Evolutionary conservation across 257 asterid species (phyloP).

Genomic region (Solanum megistacrolobum): DNA sequence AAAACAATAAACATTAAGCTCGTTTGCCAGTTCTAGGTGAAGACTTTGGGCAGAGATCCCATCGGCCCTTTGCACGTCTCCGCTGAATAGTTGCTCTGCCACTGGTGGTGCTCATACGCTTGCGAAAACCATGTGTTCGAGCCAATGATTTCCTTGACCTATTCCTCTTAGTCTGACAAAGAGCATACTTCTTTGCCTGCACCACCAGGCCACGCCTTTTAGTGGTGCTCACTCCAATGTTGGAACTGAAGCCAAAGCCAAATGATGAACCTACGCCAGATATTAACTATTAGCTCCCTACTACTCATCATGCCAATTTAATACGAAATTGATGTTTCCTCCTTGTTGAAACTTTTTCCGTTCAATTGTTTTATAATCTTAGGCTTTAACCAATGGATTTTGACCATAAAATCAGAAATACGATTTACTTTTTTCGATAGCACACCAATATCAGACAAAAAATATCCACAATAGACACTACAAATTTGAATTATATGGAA

Average conservation of each 20-base stretch:
- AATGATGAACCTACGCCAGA: conserved; percentile 13
- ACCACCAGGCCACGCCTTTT: conserved; percentile 57
- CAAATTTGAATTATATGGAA: background rate
- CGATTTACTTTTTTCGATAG: background rate
- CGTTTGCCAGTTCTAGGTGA: conserved; percentile 75
- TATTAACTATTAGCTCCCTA: background rate
- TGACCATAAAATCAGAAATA: background rate
- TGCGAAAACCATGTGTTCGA: conserved; percentile 87
- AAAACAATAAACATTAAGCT: conserved; percentile 14
- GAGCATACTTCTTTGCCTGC: conserved; percentile 44
- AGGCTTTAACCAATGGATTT: background rate
- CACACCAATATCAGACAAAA: conserved; percentile 5
- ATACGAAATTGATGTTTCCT: too few species aligned
- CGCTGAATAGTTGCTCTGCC: conserved; percentile 70
- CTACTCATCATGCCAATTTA: background rate
- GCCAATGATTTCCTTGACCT: conserved; percentile 90
- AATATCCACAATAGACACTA: background rate
- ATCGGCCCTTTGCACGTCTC: conserved; percentile 83
- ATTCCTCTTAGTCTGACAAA: conserved; percentile 89
- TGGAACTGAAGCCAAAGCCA: conserved; percentile 30
- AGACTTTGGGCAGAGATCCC: conserved; percentile 76
- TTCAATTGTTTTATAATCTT: background rate
- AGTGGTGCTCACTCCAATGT: conserved; percentile 13
- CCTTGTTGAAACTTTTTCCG: background rate
- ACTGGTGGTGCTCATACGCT: conserved; percentile 85